Evolutionary conservation across 2,329 filamentous ascomycete genomes (phyloP), one percentile per base, ranked within the genome.

Genomic region (Monilinia fructigena): DNA sequence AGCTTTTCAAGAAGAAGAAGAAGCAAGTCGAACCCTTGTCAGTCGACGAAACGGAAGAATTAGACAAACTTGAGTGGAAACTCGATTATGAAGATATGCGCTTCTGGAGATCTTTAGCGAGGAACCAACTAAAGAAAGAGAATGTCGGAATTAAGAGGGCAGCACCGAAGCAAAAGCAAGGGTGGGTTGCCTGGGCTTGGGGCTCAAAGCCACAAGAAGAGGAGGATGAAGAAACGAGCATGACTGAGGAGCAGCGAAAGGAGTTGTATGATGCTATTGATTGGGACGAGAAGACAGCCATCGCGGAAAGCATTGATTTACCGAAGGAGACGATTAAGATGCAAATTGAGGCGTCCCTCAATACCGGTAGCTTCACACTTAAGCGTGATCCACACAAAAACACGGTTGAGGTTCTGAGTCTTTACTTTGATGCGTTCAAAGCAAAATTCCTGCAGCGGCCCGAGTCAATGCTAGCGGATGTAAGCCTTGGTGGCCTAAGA

Each of bases 191-290:
- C 38, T 99, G 94, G 93, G 85, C 92, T 40, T 98, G 94, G 93
- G 93, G 94, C 26, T 83, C 88, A 1, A 91, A 93, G 72, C 85
- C 88, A 0, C 74, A 80, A 40, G 74, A 77, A 48, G 82, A 89
- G 61, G 84, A 90, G 52, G 83, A 90, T 55, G 90, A 96, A 72
- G 90, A 93, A 69, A 91, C 89, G 0, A 86, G 92, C 68, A 96
- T 99, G 84, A 96, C 92, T 0, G 95, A 99, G 69, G 89, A 98
- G 77, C 93, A 99, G 77, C 89, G 94, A 53, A 93, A 98, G 76
- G 94, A 99, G 78, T 85, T 99, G 12, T 99, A 98, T 77, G 90
- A 96, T 72, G 96, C 92, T 60, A 99, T 99, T 73, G 95, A 98
- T 74, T 99, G 94, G 89, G 92, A 99, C 69, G 95, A 99, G 78